Evolutionary conservation across 2,329 filamentous ascomycete genomes (phyloP).

Genomic region (Colletotrichum acutatum): DNA sequence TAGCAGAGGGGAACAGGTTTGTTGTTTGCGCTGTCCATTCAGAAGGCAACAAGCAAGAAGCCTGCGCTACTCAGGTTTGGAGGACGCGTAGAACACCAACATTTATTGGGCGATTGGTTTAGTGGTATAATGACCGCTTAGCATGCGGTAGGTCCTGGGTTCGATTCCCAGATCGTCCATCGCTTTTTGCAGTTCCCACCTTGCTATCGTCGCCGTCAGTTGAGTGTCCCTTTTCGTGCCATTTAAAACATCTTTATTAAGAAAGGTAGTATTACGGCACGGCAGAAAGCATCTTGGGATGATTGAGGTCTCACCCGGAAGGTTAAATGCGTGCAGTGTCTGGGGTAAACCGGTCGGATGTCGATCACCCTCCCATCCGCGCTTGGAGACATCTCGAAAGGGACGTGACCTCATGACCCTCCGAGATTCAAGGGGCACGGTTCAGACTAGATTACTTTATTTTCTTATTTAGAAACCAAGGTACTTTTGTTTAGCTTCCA

Average conservation of each 20-base stretch:
- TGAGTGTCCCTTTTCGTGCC: too few species aligned
- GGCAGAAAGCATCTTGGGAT: background rate
- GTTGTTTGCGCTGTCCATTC: too few species aligned
- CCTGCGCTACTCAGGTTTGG: too few species aligned
- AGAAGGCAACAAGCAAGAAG: background rate
- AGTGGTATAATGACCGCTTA: conserved; percentile 22
- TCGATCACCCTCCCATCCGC: background rate
- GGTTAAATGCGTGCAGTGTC: background rate
- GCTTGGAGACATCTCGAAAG: background rate
- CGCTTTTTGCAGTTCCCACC: background rate
- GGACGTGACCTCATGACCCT: background rate
- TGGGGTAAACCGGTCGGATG: background rate
- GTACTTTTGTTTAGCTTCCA: background rate
- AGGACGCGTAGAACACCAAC: too few species aligned
- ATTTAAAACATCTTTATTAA: too few species aligned
- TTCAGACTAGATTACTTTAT: background rate
- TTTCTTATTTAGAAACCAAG: background rate
- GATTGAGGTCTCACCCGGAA: background rate
- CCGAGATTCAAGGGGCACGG: background rate
- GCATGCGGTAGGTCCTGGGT: conserved; percentile 20
- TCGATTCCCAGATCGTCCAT: conserved; percentile 17
- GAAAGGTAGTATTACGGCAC: background rate
- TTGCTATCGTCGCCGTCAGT: background rate
- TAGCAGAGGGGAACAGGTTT: too few species aligned
- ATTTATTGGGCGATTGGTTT: background rate